phyloP scores from a whole-genome alignment of 768 basidiomycete species.

The Termitomyces eurrhizus region DNA sequence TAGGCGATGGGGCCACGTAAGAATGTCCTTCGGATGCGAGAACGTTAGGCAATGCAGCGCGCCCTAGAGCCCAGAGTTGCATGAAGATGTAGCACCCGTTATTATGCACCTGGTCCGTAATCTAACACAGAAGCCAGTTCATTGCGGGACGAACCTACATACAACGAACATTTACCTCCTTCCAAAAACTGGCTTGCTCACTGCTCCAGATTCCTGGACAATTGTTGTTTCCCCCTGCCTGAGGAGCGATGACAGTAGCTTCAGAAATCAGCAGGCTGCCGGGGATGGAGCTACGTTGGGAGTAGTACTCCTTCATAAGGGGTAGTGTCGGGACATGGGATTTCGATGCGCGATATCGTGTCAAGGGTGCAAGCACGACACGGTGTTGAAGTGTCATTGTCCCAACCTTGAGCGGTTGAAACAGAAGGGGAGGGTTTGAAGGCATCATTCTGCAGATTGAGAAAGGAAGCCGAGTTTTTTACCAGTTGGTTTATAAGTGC shows the following conservation, averaged over 20 bases:
- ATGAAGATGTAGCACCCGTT: slow-evolving; percentile 43
- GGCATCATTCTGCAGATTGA: not conserved
- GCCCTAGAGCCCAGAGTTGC: slow-evolving; percentile 58
- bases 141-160: not conserved
- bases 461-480: not conserved
- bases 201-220: slow-evolving; percentile 57
- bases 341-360: slow-evolving; percentile 5
- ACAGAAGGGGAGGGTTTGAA: not conserved
- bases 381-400: slow-evolving; percentile 3
- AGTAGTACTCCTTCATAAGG: slow-evolving; percentile 41
- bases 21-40: slow-evolving; percentile 30
- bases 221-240: slow-evolving; percentile 39
- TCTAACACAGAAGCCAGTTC: not conserved
- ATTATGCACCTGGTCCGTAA: slow-evolving; percentile 45
- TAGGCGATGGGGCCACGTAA: slow-evolving; percentile 25
- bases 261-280: slow-evolving; percentile 55
- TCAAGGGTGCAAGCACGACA: slow-evolving; percentile 9
- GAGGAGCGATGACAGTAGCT: slow-evolving; percentile 40
- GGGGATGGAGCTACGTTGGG: slow-evolving; percentile 38
- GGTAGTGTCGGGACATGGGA: slow-evolving; percentile 29
- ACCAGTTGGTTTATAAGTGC: not conserved
- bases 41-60: slow-evolving; percentile 28
- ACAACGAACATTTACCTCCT: not conserved
- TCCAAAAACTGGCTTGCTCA: slow-evolving; percentile 19
- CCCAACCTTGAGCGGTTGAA: slow-evolving; percentile 5